phyloP scores from a whole-genome alignment of 257 asterid genomes.

The Catharanthus roseus region DNA sequence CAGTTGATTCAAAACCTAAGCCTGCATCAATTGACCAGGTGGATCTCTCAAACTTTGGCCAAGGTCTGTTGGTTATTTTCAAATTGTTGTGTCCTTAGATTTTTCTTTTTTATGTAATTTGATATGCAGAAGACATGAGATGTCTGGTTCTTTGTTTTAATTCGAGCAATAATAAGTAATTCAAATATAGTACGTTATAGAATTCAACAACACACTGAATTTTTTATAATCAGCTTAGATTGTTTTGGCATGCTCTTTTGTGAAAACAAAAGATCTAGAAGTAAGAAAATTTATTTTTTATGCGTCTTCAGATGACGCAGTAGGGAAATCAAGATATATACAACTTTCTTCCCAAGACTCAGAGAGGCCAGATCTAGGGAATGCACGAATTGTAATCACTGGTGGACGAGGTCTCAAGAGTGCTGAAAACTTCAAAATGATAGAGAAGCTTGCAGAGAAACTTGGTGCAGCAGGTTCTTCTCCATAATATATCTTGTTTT shows the following conservation, averaged over 20 bases:
- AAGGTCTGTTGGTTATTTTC: slow-evolving; percentile 53
- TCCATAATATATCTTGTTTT: neutral
- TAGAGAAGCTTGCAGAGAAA: slow-evolving; percentile 90
- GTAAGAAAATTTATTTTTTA: neutral
- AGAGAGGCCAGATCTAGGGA: slow-evolving; percentile 92
- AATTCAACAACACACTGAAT: neutral
- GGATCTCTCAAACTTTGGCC: slow-evolving; percentile 63
- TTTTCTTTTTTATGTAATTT: neutral
- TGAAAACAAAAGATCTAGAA: neutral
- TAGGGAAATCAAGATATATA: slow-evolving; percentile 68
- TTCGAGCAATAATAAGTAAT: neutral
- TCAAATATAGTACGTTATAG: neutral
- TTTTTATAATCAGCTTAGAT: neutral
- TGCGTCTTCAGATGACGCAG: slow-evolving; percentile 47
- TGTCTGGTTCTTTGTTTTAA: neutral
- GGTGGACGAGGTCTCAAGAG: slow-evolving; percentile 94
- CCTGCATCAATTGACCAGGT: slow-evolving; percentile 60
- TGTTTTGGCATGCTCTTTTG: neutral
- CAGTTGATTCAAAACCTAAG: slow-evolving; percentile 39
- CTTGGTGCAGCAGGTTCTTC: slow-evolving; percentile 97
- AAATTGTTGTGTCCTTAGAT: neutral
- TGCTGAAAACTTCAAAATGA: slow-evolving; percentile 86
- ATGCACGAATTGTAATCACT: slow-evolving; percentile 74
- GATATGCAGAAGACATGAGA: neutral
- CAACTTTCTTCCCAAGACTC: slow-evolving; percentile 67